Base-by-base conservation (phyloP, 805 yeast genomes). In the Pichia eremophila region DNA sequence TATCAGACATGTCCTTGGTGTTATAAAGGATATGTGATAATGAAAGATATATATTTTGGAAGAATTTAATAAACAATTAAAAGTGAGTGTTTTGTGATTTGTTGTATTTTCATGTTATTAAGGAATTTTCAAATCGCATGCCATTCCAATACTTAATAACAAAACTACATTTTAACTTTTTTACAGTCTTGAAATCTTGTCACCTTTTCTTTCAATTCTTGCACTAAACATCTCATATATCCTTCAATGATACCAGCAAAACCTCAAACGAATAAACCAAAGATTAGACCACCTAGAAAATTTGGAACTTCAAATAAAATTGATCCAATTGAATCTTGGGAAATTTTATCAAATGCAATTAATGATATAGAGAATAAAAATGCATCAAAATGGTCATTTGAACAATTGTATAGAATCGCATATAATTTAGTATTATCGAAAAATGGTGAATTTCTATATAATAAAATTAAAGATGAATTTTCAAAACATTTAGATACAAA, bases 371-470 rank as follows among this genome's bases (percentile, higher is more conserved):
- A 81, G 57, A 70, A 73, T 39, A 80, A 85, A 55, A 78, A 84
- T 57, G 89, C 89, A 8, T 77, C 85, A 4, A 74, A 76, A 48
- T 67, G 89, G 28, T 84, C 93, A 1, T 89, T 86, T 59, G 96
- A 89, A 57, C 86, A 82, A 54, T 70, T 89, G 0, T 90, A 90
- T 62, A 68, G 95, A 45, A 79, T 80, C 27, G 85, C 95, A 0
- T 89, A 89, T 61, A 78, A 80, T 32, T 58, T 88, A 42, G 95
- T 88, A 2, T 65, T 88, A 31, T 69, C 83, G 48, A 86, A 83
- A 55, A 73, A 71, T 52, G 93, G 93, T 9, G 78, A 73, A 38
- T 69, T 69, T 55, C 65, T 86, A 1, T 87, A 86, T 56, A 81
- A 78, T 12, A 74, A 78, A 35, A 85, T 85, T 14, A 64, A 73